Conservation (phyloP, 129 eudicot species). For the Heracleum sosnowskyi region DNA sequence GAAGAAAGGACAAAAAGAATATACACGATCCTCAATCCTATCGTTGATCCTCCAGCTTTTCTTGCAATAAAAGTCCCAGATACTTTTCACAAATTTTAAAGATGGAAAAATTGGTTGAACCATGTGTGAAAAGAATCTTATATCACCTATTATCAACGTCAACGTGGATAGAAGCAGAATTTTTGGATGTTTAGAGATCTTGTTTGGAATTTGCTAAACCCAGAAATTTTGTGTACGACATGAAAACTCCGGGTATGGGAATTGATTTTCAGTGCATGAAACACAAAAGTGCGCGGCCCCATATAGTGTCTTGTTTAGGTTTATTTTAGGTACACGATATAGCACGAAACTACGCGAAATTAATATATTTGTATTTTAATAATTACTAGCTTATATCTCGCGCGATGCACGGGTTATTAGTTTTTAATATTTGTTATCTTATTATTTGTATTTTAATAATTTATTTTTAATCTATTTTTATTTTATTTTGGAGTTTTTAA, state of each 20-base stretch:
- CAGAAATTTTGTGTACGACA: not conserved
- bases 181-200: not conserved
- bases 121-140: not conserved
- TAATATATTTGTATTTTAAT: no score
- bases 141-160: not conserved
- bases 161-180: not conserved
- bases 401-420: no score
- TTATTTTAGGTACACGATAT: not conserved
- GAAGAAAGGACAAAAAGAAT: not conserved
- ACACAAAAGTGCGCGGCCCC: not conserved
- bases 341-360: not conserved
- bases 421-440: no score
- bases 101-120: not conserved
- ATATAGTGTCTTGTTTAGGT: not conserved
- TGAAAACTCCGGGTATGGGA: not conserved
- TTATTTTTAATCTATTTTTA: no score
- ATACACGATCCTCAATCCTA: not conserved
- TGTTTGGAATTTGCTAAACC: not conserved
- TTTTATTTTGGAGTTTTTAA: no score
- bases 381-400: no score
- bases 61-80: not conserved
- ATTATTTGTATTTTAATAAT: no score
- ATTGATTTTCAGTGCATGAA: not conserved
- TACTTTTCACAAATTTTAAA: not conserved
- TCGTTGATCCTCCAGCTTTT: not conserved